Evolutionary conservation across 345 rosid genomes (phyloP).

Genomic region (Orychophragmus violaceus): DNA sequence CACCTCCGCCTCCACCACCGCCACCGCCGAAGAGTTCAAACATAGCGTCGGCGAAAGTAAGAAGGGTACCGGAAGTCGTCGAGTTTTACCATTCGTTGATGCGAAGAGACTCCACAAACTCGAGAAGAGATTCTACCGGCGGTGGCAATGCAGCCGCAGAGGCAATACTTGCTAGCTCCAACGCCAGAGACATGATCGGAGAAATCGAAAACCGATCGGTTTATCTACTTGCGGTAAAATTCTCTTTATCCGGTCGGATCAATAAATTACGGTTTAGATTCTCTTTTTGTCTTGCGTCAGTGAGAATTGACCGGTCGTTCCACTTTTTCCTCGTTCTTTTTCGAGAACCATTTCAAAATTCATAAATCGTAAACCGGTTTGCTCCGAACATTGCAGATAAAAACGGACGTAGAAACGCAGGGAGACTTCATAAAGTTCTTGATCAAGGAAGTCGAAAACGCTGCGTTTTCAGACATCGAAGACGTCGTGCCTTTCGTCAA

Average conservation of each 20-base stretch:
- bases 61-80: slow-evolving; percentile 89
- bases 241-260: slow-evolving; percentile 16
- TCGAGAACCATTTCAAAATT: background rate
- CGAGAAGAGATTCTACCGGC: slow-evolving; percentile 59
- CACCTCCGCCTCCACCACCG: slow-evolving; percentile 76
- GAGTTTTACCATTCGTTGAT: slow-evolving; percentile 96
- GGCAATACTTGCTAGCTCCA: slow-evolving; percentile 38
- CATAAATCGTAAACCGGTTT: background rate
- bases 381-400: slow-evolving; percentile 51
- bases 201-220: slow-evolving; percentile 99
- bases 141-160: slow-evolving; percentile 40
- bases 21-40: slow-evolving; percentile 40
- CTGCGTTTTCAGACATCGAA: slow-evolving; percentile 69
- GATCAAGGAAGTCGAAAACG: slow-evolving; percentile 83
- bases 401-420: slow-evolving; percentile 92
- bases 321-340: slow-evolving; percentile 16
- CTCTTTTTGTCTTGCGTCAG: slow-evolving; percentile 11
- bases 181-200: slow-evolving; percentile 93
- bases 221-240: slow-evolving; percentile 67
- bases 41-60: slow-evolving; percentile 56
- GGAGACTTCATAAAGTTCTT: slow-evolving; percentile 87
- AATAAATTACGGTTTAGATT: slow-evolving; percentile 7
- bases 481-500: slow-evolving; percentile 94
- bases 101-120: slow-evolving; percentile 78
- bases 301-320: slow-evolving; percentile 29